These are phyloP conservation scores for Xylariaceae sp. DNA, from an alignment of 2,329 filamentous ascomycete genomes.

Conservation along the genomic window DNA sequence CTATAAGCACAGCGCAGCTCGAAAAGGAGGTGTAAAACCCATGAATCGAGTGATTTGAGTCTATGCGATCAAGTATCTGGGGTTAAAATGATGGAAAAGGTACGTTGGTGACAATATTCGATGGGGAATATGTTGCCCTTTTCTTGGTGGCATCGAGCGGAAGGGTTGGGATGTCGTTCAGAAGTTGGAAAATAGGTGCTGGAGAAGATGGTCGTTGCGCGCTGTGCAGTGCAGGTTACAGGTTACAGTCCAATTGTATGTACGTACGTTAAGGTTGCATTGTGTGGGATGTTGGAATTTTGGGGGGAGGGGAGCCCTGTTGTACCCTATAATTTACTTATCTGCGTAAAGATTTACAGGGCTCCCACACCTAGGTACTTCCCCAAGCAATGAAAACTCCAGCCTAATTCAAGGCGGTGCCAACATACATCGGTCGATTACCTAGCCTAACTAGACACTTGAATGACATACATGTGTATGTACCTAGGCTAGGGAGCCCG, in stretches of 20 bases:
- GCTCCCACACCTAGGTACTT: no score
- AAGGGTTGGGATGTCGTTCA: slow-evolving; percentile 18
- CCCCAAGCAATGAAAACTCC: no score
- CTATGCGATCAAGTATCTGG: slow-evolving; percentile 29
- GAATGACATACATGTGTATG: background rate
- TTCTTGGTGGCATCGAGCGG: slow-evolving; percentile 19
- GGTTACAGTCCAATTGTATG: no score
- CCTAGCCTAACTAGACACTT: no score
- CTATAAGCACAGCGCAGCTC: slow-evolving; percentile 32
- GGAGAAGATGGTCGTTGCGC: slow-evolving; percentile 9
- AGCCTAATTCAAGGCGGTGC: no score
- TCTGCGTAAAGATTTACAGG: no score
- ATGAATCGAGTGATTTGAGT: slow-evolving; percentile 27
- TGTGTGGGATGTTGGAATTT: background rate
- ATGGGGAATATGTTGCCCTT: slow-evolving; percentile 24
- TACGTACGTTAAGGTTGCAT: no score
- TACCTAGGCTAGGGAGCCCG: background rate
- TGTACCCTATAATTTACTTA: no score
- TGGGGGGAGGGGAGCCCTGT: background rate
- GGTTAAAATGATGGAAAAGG: slow-evolving; percentile 26
- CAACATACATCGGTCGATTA: no score
- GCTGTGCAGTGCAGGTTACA: slow-evolving; percentile 1
- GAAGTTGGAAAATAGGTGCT: slow-evolving; percentile 17
- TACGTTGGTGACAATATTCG: slow-evolving; percentile 21
- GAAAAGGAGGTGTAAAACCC: slow-evolving; percentile 33